These are phyloP conservation scores for Nicotiana attenuata DNA, from an alignment of 257 asterid species.

Conservation along the genomic window DNA sequence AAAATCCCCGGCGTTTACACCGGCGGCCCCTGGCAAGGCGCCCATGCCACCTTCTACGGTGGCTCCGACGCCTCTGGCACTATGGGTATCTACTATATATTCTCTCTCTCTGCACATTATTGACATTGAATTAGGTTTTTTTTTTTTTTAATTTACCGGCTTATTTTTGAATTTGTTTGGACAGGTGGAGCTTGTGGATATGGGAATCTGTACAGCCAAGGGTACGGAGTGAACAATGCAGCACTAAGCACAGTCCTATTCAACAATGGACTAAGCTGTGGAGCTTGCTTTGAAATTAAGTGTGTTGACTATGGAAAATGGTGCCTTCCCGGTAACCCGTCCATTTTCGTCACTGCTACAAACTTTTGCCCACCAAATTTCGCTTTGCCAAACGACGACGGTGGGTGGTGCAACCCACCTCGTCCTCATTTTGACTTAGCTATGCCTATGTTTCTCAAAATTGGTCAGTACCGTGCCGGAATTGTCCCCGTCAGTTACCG, in stretches of 20 bases:
- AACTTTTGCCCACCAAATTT: slow-evolving; percentile 78
- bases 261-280: slow-evolving; percentile 71
- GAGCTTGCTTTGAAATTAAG: slow-evolving; percentile 70
- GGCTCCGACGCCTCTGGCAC: slow-evolving; percentile 94
- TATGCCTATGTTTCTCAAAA: slow-evolving; percentile 77
- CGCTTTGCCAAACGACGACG: slow-evolving; percentile 61
- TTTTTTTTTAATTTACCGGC: neutral
- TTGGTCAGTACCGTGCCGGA: slow-evolving; percentile 69
- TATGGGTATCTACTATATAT: slow-evolving; percentile 47
- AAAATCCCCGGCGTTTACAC: slow-evolving; percentile 59
- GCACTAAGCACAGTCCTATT: slow-evolving; percentile 76
- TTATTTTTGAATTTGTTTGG: no score
- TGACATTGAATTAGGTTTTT: no score
- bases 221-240: slow-evolving; percentile 73
- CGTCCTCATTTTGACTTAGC: slow-evolving; percentile 76
- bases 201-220: slow-evolving; percentile 80
- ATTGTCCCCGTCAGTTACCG: slow-evolving; percentile 73
- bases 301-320: slow-evolving; percentile 47
- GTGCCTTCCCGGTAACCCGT: slow-evolving; percentile 66
- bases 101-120: neutral
- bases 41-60: slow-evolving; percentile 92
- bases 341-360: slow-evolving; percentile 66
- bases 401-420: slow-evolving; percentile 94
- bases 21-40: slow-evolving; percentile 58
- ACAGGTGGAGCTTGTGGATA: slow-evolving; percentile 77